Conservation (phyloP, 1,139 yeast species). For the Lodderomyces parapsilosis region DNA sequence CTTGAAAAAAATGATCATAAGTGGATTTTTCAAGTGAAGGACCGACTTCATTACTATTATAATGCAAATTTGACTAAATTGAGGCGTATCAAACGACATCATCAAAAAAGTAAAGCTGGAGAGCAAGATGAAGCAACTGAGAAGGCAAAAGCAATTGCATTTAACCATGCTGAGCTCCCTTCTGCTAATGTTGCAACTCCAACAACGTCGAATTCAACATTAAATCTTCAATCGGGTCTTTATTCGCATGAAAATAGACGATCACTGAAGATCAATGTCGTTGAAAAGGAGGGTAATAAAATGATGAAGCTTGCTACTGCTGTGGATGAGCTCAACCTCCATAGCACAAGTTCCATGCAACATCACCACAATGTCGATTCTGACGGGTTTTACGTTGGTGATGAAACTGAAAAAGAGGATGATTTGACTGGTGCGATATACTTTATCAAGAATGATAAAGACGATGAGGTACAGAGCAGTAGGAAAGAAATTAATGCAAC, state of each 20-base stretch:
- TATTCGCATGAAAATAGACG: slow-evolving; percentile 2
- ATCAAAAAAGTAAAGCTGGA: neutral
- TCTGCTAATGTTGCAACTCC: neutral
- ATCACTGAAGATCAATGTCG: slow-evolving; percentile 5
- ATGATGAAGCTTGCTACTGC: neutral
- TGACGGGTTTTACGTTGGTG: neutral
- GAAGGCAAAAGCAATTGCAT: neutral
- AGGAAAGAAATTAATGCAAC: neutral
- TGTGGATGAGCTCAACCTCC: neutral
- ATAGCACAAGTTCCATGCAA: neutral
- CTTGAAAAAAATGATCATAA: neutral
- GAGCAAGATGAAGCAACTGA: neutral
- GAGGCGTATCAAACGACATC: neutral
- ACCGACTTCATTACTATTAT: neutral
- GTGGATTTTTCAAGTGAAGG: slow-evolving; percentile 1
- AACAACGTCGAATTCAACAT: neutral
- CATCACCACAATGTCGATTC: neutral
- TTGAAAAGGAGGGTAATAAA: neutral
- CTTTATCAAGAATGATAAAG: slow-evolving; percentile 10
- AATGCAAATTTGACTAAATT: neutral
- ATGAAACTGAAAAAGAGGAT: slow-evolving; percentile 3
- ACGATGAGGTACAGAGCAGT: slow-evolving; percentile 4
- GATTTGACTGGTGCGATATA: slow-evolving; percentile 13
- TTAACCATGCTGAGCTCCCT: neutral
- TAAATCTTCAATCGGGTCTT: neutral